Conservation (phyloP, 164 flowering plant genomes). For the Stephania japonica region DNA sequence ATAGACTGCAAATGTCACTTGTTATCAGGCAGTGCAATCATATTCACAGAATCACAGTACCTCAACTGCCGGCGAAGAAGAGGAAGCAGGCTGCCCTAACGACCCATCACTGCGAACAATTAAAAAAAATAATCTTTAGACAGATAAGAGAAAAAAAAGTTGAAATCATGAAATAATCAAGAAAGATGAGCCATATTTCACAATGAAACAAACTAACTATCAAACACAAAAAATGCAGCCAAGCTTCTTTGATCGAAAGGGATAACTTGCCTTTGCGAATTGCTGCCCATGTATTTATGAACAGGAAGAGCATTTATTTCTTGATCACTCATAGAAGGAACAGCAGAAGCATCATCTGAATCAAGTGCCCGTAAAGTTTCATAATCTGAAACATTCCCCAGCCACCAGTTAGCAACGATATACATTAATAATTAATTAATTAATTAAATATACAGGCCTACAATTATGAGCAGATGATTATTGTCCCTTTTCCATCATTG, state of each 20-base stretch:
- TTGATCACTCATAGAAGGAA: constrained; percentile 87
- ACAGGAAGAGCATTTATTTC: constrained; percentile 94
- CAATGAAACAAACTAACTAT: not conserved
- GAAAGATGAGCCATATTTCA: not conserved
- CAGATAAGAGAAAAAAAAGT: not conserved
- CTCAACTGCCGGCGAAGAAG: constrained; percentile 38
- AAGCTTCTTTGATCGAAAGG: not conserved
- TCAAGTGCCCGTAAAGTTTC: constrained; percentile 75
- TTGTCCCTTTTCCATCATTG: not conserved
- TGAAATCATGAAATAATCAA: no score
- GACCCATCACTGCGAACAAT: constrained; percentile 36
- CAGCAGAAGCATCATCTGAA: constrained; percentile 44
- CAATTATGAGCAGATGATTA: not conserved
- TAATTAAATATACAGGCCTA: not conserved
- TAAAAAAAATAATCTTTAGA: not conserved
- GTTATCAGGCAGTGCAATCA: not conserved
- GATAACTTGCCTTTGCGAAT: constrained; percentile 42
- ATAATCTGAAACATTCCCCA: constrained; percentile 52
- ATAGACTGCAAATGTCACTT: no score
- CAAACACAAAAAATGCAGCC: constrained; percentile 7
- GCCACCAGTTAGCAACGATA: no score
- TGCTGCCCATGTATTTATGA: constrained; percentile 67
- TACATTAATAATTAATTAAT: no score
- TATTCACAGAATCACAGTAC: constrained; percentile 18
- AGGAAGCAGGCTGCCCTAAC: constrained; percentile 29